Conservation (phyloP, 2,329 filamentous ascomycete species). For the Penicillium janthinellum region DNA sequence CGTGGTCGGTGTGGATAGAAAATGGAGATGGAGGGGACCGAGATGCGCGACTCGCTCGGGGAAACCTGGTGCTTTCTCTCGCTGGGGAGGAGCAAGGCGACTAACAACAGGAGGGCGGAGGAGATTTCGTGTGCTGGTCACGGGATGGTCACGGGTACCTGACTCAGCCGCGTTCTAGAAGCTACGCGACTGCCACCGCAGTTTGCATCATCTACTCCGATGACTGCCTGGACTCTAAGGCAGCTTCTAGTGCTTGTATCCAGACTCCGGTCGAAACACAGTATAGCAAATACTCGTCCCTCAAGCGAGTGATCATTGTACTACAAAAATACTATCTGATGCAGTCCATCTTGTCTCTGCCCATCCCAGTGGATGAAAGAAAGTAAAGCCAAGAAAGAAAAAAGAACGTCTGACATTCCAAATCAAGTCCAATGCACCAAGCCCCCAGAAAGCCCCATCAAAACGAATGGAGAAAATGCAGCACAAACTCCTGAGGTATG, state of each 20-base stretch:
- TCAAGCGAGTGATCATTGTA: background rate
- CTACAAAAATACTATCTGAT: background rate
- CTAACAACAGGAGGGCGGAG: constrained; percentile 37
- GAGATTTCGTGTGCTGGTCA: constrained; percentile 36
- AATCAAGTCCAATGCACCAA: background rate
- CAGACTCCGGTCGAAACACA: no score
- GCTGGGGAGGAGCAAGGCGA: constrained; percentile 32
- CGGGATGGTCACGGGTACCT: constrained; percentile 31
- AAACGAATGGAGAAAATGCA: background rate
- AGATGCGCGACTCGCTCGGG: constrained; percentile 42
- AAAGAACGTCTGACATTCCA: background rate
- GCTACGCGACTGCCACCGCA: background rate
- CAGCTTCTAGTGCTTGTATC: background rate
- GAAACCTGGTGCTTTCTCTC: constrained; percentile 40
- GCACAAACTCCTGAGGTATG: background rate
- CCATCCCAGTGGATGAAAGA: background rate
- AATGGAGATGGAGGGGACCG: constrained; percentile 43
- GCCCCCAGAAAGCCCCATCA: background rate
- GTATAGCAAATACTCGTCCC: background rate
- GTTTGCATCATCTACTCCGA: background rate
- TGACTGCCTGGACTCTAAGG: background rate
- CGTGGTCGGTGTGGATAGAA: constrained; percentile 35
- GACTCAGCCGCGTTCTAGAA: constrained; percentile 27
- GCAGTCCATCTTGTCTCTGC: background rate
- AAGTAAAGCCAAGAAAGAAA: background rate